Percentiles rank a stretch among this genome's conserved stretches.
Evolutionary conservation across 1,284 basidiomycete species (phyloP).

Genomic region (Dichomitus squalens): DNA sequence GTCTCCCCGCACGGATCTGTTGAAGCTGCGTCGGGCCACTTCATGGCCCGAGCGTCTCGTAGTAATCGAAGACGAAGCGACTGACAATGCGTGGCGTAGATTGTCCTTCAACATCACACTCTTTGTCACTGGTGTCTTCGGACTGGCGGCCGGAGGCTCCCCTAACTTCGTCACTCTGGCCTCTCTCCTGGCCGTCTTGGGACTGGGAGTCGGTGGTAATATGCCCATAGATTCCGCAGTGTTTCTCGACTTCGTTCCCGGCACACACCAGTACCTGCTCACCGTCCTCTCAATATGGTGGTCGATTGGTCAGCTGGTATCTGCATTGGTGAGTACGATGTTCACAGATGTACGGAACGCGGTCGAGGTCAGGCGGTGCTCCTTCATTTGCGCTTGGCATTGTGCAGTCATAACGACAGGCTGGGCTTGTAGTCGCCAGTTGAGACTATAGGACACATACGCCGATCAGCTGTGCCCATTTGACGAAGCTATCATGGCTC

Average conservation of each 20-base stretch:
- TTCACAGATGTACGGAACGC: too few relatives aligned
- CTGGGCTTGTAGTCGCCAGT: too few relatives aligned
- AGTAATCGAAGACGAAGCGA: neutral
- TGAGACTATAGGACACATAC: too few relatives aligned
- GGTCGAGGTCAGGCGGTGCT: too few relatives aligned
- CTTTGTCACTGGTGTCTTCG: slow-evolving; percentile 59
- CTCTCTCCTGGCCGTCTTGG: slow-evolving; percentile 46
- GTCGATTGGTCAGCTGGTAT: slow-evolving; percentile 66
- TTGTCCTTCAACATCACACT: slow-evolving; percentile 69
- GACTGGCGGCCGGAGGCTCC: slow-evolving; percentile 48
- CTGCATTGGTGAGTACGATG: slow-evolving; percentile 53
- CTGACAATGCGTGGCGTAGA: slow-evolving; percentile 26
- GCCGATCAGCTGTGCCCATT: too few relatives aligned
- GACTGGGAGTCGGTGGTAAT: slow-evolving; percentile 56
- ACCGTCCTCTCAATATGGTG: slow-evolving; percentile 75
- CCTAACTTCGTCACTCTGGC: slow-evolving; percentile 46
- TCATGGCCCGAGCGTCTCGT: too few relatives aligned
- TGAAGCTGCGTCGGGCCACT: too few relatives aligned
- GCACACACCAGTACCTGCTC: slow-evolving; percentile 67
- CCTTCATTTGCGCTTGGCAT: too few relatives aligned
- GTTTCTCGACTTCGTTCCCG: slow-evolving; percentile 69
- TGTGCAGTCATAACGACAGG: too few relatives aligned
- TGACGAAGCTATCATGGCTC: too few relatives aligned
- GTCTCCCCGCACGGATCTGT: too few relatives aligned
- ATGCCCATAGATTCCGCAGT: slow-evolving; percentile 67